A percentile compares a stretch with the other conserved stretches of the same genome.
phyloP scores from a whole-genome alignment of 352 stramenopile species.

The Phytopythium aichiense region DNA sequence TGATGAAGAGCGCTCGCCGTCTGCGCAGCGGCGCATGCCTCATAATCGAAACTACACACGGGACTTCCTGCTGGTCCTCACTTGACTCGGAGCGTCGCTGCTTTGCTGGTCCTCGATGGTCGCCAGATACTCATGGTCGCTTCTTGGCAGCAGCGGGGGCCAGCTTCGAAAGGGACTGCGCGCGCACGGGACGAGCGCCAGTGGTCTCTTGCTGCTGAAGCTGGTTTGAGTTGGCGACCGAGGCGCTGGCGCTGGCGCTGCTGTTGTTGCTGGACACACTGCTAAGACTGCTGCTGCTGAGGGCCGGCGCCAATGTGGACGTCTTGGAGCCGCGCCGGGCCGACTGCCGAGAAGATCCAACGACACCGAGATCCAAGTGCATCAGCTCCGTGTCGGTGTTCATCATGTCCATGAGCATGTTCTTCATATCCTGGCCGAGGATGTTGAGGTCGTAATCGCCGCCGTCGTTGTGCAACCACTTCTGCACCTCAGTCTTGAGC shows the following conservation, averaged over 20 bases:
- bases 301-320: conserved; percentile 17
- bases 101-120: background rate
- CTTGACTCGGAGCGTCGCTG: background rate
- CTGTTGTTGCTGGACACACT: conserved; percentile 10
- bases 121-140: background rate
- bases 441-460: conserved; percentile 70
- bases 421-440: conserved; percentile 70
- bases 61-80: background rate
- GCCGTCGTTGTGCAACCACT: conserved; percentile 70
- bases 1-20: background rate
- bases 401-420: conserved; percentile 73
- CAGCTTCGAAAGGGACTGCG: conserved; percentile 27
- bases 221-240: conserved; percentile 2
- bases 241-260: conserved; percentile 11
- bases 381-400: conserved; percentile 80
- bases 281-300: conserved; percentile 12
- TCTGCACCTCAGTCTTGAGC: conserved; percentile 63
- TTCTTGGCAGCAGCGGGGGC: conserved; percentile 3
- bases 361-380: conserved; percentile 67
- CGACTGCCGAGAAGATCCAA: conserved; percentile 29
- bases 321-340: conserved; percentile 30
- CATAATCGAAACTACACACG: conserved; percentile 4
- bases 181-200: conserved; percentile 16
- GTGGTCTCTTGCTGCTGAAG: background rate
- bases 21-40: background rate